Percentiles rank a stretch among this genome's conserved stretches.
phyloP scores from a whole-genome alignment of 192 early-diverging fungal genomes.

The Umbelopsis sp. region DNA sequence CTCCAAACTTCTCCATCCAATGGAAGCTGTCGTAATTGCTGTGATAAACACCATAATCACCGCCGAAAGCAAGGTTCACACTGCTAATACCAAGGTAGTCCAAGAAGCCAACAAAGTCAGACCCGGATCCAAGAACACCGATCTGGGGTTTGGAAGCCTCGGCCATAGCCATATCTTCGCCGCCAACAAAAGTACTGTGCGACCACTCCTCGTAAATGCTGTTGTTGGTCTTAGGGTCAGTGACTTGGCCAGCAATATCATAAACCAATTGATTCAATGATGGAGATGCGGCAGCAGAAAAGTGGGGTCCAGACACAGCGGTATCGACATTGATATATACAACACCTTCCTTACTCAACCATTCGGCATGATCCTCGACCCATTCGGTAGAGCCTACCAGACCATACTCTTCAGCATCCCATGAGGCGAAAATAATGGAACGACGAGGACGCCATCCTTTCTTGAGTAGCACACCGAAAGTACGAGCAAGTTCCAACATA shows the following conservation, averaged over 20 bases:
- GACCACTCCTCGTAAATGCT: slow-evolving; percentile 57
- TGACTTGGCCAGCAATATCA: slow-evolving; percentile 51
- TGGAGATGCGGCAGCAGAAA: slow-evolving; percentile 57
- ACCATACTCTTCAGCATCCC: slow-evolving; percentile 74
- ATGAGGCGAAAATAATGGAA: slow-evolving; percentile 67
- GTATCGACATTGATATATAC: slow-evolving; percentile 67
- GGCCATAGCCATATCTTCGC: neutral
- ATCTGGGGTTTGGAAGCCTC: slow-evolving; percentile 19
- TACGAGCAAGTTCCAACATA: slow-evolving; percentile 60
- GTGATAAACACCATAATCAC: slow-evolving; percentile 60
- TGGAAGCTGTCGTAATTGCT: slow-evolving; percentile 67
- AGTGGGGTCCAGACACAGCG: slow-evolving; percentile 55
- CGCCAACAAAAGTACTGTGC: slow-evolving; percentile 2
- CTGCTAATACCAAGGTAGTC: slow-evolving; percentile 65
- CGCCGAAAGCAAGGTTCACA: slow-evolving; percentile 55
- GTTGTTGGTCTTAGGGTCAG: slow-evolving; percentile 47
- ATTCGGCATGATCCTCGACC: slow-evolving; percentile 68
- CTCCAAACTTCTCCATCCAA: slow-evolving; percentile 60
- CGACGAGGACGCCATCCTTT: slow-evolving; percentile 68
- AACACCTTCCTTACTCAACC: slow-evolving; percentile 56
- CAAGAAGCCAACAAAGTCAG: slow-evolving; percentile 63
- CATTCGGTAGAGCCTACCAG: slow-evolving; percentile 72
- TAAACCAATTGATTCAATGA: slow-evolving; percentile 53
- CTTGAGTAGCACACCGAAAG: slow-evolving; percentile 57
- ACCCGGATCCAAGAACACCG: slow-evolving; percentile 51